phyloP scores from a whole-genome alignment of 2,329 filamentous ascomycete species.

The Monilinia polystroma region DNA sequence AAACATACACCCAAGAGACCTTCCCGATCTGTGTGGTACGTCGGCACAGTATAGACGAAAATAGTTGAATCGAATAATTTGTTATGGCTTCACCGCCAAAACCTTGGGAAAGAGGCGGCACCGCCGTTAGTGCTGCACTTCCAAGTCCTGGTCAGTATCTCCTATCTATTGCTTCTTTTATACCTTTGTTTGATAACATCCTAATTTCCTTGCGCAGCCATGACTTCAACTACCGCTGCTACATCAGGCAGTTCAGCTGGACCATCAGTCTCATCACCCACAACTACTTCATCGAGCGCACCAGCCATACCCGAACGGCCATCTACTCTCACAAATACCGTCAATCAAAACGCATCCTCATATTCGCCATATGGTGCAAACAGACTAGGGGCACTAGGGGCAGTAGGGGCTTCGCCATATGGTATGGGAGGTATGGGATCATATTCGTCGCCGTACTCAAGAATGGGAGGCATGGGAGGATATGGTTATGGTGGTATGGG shows the following conservation, averaged over 20 bases:
- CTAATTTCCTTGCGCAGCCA: slow-evolving; percentile 34
- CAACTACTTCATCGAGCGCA: slow-evolving; percentile 43
- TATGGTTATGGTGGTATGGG: slow-evolving; percentile 44
- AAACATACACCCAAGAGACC: not conserved
- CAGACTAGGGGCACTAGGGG: slow-evolving; percentile 58
- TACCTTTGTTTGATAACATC: slow-evolving; percentile 24
- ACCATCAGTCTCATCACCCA: slow-evolving; percentile 45
- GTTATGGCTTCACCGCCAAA: slow-evolving; percentile 83
- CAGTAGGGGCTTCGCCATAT: slow-evolving; percentile 45
- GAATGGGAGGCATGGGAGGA: slow-evolving; percentile 34
- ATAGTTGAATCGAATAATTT: slow-evolving; percentile 28
- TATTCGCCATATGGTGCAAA: slow-evolving; percentile 67
- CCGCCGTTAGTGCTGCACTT: slow-evolving; percentile 32
- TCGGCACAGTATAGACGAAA: not conserved
- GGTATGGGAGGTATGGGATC: slow-evolving; percentile 46
- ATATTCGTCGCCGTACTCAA: slow-evolving; percentile 36
- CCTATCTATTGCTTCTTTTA: not conserved
- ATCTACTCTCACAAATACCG: slow-evolving; percentile 71
- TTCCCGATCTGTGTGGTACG: not conserved
- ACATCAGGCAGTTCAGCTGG: slow-evolving; percentile 43
- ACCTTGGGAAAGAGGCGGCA: slow-evolving; percentile 81
- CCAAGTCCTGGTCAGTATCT: slow-evolving; percentile 37
- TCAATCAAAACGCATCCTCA: slow-evolving; percentile 83
- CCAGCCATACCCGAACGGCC: slow-evolving; percentile 81
- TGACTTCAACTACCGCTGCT: slow-evolving; percentile 36